Conservation (phyloP, 139 green algal species). For the Auxenochlorella pyrenoidosa region DNA sequence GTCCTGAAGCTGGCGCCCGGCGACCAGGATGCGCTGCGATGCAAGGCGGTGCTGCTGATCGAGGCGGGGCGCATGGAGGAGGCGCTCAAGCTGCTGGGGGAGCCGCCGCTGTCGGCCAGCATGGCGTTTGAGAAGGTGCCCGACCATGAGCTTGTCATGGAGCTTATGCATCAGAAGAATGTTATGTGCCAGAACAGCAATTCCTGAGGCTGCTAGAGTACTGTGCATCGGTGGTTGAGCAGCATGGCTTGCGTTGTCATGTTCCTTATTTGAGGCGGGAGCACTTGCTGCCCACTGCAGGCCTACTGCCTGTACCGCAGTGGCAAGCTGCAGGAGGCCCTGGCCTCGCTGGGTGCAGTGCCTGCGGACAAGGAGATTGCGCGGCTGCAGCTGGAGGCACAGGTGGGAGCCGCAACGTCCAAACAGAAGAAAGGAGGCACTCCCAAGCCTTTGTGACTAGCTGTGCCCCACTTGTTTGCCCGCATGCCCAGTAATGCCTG, state of each 20-base stretch:
- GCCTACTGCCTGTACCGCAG: slow-evolving; percentile 89
- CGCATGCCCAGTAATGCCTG: no score
- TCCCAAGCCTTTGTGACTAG: no score
- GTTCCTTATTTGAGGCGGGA: no score
- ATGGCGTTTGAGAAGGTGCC: slow-evolving; percentile 79
- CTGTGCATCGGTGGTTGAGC: neutral
- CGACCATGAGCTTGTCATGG: neutral
- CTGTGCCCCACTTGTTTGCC: no score
- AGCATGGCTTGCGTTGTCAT: neutral
- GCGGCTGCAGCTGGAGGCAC: slow-evolving; percentile 80
- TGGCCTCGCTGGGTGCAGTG: slow-evolving; percentile 42
- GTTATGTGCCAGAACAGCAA: no score
- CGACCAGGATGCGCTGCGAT: slow-evolving; percentile 75
- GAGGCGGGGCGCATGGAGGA: slow-evolving; percentile 68
- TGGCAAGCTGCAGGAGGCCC: slow-evolving; percentile 67
- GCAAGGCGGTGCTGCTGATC: slow-evolving; percentile 74
- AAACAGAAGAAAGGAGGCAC: neutral
- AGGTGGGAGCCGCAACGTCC: slow-evolving; percentile 54
- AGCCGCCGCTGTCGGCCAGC: slow-evolving; percentile 9
- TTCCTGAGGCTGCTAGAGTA: neutral
- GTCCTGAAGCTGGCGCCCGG: slow-evolving; percentile 71
- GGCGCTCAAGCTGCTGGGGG: slow-evolving; percentile 52
- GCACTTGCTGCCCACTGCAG: slow-evolving; percentile 71
- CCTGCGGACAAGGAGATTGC: slow-evolving; percentile 19
- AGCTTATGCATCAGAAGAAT: neutral